Evolutionary conservation across 2,329 filamentous ascomycete species (phyloP).

Genomic region (Grosmannia penicillata): DNA sequence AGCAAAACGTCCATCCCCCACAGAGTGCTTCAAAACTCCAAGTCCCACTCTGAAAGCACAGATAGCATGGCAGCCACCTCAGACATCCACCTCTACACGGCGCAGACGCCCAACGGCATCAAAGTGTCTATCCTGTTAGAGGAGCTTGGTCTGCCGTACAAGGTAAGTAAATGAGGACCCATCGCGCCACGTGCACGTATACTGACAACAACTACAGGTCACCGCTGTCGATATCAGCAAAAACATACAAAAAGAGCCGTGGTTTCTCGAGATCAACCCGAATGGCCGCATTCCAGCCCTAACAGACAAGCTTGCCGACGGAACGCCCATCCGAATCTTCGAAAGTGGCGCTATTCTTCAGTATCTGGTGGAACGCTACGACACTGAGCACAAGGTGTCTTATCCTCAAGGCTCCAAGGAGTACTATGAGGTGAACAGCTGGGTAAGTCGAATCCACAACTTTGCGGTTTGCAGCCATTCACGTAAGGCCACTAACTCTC

Average conservation of each 20-base stretch:
- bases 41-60: too few relatives aligned
- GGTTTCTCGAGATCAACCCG: constrained; percentile 85
- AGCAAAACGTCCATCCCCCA: too few relatives aligned
- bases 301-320: constrained; percentile 64
- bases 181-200: neutral
- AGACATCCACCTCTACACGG: constrained; percentile 69
- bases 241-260: constrained; percentile 63
- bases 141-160: constrained; percentile 72
- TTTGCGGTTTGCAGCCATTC: neutral
- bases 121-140: constrained; percentile 79
- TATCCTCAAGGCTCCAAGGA: constrained; percentile 61
- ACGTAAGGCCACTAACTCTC: neutral
- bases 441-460: constrained; percentile 31
- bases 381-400: constrained; percentile 67
- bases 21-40: neutral
- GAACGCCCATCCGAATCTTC: constrained; percentile 60
- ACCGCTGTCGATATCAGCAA: constrained; percentile 56
- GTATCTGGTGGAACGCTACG: constrained; percentile 72
- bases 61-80: constrained; percentile 32
- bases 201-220: constrained; percentile 16
- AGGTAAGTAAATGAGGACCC: constrained; percentile 25
- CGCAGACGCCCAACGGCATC: constrained; percentile 76
- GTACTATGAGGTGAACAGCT: constrained; percentile 66
- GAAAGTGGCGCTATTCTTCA: constrained; percentile 75
- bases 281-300: constrained; percentile 84